Conservation (phyloP, 2,329 filamentous ascomycete species). For the Fusarium anguioides region DNA sequence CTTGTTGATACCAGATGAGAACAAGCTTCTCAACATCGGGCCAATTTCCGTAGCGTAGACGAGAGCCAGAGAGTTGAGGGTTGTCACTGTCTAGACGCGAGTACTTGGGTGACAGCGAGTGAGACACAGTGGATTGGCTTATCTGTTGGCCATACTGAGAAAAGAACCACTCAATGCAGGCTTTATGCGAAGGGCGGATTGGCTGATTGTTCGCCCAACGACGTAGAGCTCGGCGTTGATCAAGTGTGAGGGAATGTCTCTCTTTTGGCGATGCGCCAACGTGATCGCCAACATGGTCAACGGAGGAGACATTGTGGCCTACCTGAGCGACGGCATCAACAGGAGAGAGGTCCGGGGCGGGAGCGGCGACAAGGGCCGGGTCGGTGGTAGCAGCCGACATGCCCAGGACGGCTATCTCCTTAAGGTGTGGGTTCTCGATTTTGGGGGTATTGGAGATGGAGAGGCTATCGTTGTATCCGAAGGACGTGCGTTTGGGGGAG, state of each 20-base stretch:
- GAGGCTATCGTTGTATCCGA: constrained; percentile 57
- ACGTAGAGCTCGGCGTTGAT: constrained; percentile 69
- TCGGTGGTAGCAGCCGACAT: constrained; percentile 55
- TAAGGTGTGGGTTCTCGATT: constrained; percentile 47
- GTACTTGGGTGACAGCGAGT: constrained; percentile 71
- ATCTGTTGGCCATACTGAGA: constrained; percentile 68
- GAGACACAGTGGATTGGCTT: constrained; percentile 71
- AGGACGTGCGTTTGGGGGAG: constrained; percentile 43
- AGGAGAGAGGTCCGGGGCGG: constrained; percentile 47
- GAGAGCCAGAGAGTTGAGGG: constrained; percentile 70
- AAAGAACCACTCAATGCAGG: constrained; percentile 73
- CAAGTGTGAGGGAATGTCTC: constrained; percentile 70
- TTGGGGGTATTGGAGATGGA: constrained; percentile 43
- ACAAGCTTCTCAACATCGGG: constrained; percentile 71
- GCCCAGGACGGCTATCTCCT: constrained; percentile 46
- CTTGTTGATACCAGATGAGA: constrained; percentile 65
- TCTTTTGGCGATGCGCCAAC: constrained; percentile 53
- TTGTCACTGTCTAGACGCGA: constrained; percentile 69
- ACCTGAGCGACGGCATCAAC: constrained; percentile 37
- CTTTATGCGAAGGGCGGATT: constrained; percentile 68
- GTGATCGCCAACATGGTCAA: constrained; percentile 22
- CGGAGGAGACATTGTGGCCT: constrained; percentile 32
- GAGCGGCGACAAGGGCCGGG: constrained; percentile 51
- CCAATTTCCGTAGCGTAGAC: constrained; percentile 72
- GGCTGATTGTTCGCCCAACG: constrained; percentile 69